Evolutionary conservation across 2,329 filamentous ascomycete genomes (phyloP), one percentile per base, ranked within the genome.

Genomic region (Penicillium digitatum): DNA sequence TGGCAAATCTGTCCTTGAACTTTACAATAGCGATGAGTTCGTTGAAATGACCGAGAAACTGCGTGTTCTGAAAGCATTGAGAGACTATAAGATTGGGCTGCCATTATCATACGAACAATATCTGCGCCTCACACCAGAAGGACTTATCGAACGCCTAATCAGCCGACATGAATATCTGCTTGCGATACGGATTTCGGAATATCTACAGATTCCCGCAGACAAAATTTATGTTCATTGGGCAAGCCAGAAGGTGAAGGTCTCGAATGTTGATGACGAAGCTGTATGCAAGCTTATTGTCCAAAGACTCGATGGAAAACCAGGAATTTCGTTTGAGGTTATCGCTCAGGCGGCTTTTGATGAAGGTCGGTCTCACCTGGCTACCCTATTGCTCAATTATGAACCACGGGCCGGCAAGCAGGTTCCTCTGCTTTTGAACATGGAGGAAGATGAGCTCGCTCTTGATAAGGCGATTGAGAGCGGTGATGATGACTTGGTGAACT

Each of bases 21-120:
- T 97, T 12, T 99, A 97, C 75, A 96, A 94, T 73, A 96, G 92
- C 68, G 94, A 99, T 68, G 93, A 99, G 62, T 99, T 97, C 74
- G 94, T 99, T 51, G 93, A 97, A 60, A 97, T 96, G 87, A 96
- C 91, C 64, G 93, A 99, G 72, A 94, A 87, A 0, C 77, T 99
- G 16, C 87, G 94, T 16, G 92, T 99, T 0, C 80, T 99, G 45
- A 97, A 96, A 66, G 93, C 93, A 7, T 88, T 93, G 12, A 86
- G 94, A 48, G 95, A 89, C 72, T 97, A 94, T 69, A 89, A 95
- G 66, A 83, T 97, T 50, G 94, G 94, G 2, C 78, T 99, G 22
- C 91, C 93, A 0, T 73, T 99, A 5, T 95, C 92, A 4, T 95
- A 94, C 68, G 92, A 96, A 60, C 93, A 99, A 72, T 97, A 94